These are phyloP conservation scores for Phytopythium cucurbitacearum DNA, from an alignment of 352 stramenopile species.

Conservation along the genomic window DNA sequence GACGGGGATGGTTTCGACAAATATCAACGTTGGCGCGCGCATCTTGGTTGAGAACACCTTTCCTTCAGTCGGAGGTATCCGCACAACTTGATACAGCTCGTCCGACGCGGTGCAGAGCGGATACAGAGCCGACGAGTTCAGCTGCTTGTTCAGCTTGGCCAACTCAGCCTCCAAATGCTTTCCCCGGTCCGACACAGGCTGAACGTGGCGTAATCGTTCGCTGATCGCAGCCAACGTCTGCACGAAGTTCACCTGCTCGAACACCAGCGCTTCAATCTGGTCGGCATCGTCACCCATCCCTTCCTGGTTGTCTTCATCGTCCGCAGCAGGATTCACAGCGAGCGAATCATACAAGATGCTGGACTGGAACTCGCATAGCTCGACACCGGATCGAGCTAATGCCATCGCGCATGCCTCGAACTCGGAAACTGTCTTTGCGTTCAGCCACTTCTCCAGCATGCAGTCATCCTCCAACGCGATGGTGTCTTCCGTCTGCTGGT, in stretches of 20 bases:
- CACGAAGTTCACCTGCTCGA: slow-evolving; percentile 74
- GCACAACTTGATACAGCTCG: slow-evolving; percentile 66
- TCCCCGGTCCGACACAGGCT: slow-evolving; percentile 45
- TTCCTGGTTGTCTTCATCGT: slow-evolving; percentile 11
- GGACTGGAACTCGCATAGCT: slow-evolving; percentile 69
- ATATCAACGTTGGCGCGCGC: slow-evolving; percentile 72
- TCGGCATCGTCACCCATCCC: slow-evolving; percentile 6
- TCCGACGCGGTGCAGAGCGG: slow-evolving; percentile 69
- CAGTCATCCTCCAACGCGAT: slow-evolving; percentile 45
- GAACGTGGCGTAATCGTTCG: slow-evolving; percentile 59
- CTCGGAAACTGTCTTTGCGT: slow-evolving; percentile 36
- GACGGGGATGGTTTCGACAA: slow-evolving; percentile 66
- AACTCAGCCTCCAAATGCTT: slow-evolving; percentile 47
- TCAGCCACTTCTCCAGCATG: slow-evolving; percentile 57
- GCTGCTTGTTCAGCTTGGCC: slow-evolving; percentile 43
- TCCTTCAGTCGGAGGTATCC: slow-evolving; percentile 66
- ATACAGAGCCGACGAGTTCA: slow-evolving; percentile 62
- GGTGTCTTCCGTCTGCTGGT: slow-evolving; percentile 30
- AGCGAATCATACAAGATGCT: slow-evolving; percentile 70
- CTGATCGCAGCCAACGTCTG: slow-evolving; percentile 68
- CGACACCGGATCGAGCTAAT: slow-evolving; percentile 32
- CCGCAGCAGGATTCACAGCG: slow-evolving; percentile 8
- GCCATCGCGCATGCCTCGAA: slow-evolving; percentile 51
- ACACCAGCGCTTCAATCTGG: slow-evolving; percentile 52
- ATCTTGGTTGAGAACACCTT: slow-evolving; percentile 87